Base-by-base conservation (phyloP, 148 eudicot genomes). In the Linanthus parryae region DNA sequence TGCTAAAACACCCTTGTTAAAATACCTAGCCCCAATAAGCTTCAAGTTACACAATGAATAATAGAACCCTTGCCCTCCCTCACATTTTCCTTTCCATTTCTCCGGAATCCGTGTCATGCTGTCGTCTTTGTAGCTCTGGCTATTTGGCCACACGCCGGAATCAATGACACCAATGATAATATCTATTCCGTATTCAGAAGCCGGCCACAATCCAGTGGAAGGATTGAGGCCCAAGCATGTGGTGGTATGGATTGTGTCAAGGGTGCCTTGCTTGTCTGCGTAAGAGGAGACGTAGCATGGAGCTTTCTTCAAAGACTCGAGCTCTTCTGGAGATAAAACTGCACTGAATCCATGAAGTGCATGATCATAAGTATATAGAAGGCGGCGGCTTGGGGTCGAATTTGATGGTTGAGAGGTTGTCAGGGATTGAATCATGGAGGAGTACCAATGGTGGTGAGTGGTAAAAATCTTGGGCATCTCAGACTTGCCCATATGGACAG, bases 401-500 rank as follows among this genome's bases (percentile, higher is more conserved):
- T 50, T 20, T 0, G 18, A 27, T 23, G 1, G n/a, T 11, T 26
- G 15, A 0, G 50, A 41, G 49, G 51, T 21, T n/a, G 35, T 1
- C 7, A 53, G 3, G 21, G 73, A 64, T 46, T 31, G 31, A 3
- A 69, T 26, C 3, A 21, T 52, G 50, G 73, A 62, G 21, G 64
- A 22, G 58, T 69, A 50, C 79, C 79, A 74, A 8, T 35, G 23
- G 42, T 61, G 31, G 43, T 44, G 68, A 57, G 25, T 61, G 11
- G 65, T 15, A 37, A 74, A 70, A 25, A 65, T 62, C 43, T 43
- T 58, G 3, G 79, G 79, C 71, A 69, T 74, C 34, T 10, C 12
- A 7, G 75, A 61, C 53, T 65, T 66, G 65, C 70, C 69, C 75
- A 74, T 74, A 66, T 74, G 75, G 45, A 74, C 54, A 18, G 70